Evolutionary conservation across 2,329 filamentous ascomycete genomes (phyloP).

Genomic region (Pestalotiopsis sp.): DNA sequence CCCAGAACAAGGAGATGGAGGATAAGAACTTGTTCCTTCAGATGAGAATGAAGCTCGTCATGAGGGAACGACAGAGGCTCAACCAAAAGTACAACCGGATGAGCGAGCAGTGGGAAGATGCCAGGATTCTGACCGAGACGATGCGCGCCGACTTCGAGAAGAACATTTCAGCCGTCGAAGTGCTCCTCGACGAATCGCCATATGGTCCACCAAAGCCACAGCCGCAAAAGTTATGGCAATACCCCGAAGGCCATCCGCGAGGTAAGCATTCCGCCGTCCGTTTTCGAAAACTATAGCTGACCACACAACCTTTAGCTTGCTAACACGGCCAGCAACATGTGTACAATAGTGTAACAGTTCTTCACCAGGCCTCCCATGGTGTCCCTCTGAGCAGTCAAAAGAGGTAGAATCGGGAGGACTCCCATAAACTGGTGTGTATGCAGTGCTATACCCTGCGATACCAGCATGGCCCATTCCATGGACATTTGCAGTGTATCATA

Average conservation of each 20-base stretch:
- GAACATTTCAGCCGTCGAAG: neutral
- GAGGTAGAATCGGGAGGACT: neutral
- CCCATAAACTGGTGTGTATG: neutral
- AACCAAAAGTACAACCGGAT: neutral
- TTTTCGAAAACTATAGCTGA: neutral
- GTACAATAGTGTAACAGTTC: neutral
- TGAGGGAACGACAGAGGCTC: neutral
- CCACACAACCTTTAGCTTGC: neutral
- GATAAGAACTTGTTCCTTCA: neutral
- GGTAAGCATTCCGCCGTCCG: neutral
- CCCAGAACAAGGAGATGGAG: neutral
- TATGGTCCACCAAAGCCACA: neutral
- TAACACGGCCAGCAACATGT: neutral
- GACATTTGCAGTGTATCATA: neutral
- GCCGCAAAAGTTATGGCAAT: neutral
- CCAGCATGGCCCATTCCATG: neutral
- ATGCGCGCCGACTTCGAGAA: neutral
- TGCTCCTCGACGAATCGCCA: neutral
- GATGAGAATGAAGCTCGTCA: neutral
- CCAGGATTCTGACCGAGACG: neutral
- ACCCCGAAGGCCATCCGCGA: neutral
- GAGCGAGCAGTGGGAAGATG: constrained; percentile 2
- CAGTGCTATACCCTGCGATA: neutral
- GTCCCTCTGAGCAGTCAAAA: neutral
- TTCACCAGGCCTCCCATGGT: neutral